Evolutionary conservation across 257 asterid genomes (phyloP).

Genomic region (Gentiana dahurica): DNA sequence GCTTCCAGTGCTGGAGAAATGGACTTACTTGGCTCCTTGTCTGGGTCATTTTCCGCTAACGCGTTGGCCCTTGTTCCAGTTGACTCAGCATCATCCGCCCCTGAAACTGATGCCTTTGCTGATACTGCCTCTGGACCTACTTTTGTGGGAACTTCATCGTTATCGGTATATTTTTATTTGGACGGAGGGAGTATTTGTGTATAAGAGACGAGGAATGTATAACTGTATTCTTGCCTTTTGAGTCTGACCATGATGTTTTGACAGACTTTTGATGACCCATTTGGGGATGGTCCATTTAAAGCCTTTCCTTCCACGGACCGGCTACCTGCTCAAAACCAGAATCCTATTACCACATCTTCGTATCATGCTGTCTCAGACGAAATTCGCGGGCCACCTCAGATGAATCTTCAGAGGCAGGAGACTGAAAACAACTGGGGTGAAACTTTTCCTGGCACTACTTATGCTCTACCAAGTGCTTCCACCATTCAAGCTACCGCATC

Average conservation of each 20-base stretch:
- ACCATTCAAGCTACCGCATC: slow-evolving; percentile 28
- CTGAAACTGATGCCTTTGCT: slow-evolving; percentile 39
- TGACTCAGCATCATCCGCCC: slow-evolving; percentile 20
- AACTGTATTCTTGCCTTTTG: not conserved
- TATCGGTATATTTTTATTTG: not conserved
- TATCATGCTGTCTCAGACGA: slow-evolving; percentile 27
- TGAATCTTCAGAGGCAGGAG: slow-evolving; percentile 29
- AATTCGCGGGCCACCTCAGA: slow-evolving; percentile 24
- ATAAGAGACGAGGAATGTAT: not conserved
- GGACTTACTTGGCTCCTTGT: slow-evolving; percentile 68
- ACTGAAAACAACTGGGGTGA: slow-evolving; percentile 27
- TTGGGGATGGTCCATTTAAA: slow-evolving; percentile 90
- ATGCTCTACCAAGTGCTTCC: slow-evolving; percentile 24
- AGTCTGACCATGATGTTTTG: slow-evolving; percentile 14
- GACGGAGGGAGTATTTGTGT: not conserved
- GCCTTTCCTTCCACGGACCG: slow-evolving; percentile 46
- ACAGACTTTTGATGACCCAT: slow-evolving; percentile 86
- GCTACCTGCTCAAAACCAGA: slow-evolving; percentile 30
- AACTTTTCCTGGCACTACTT: slow-evolving; percentile 21
- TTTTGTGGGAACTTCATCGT: slow-evolving; percentile 22
- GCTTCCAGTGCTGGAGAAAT: slow-evolving; percentile 35
- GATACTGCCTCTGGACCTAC: slow-evolving; percentile 34
- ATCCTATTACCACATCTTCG: slow-evolving; percentile 27
- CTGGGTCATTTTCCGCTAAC: slow-evolving; percentile 49
- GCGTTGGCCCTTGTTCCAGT: slow-evolving; percentile 68